phyloP scores from a whole-genome alignment of 148 eudicot genomes.

The Diospyros kaki region DNA sequence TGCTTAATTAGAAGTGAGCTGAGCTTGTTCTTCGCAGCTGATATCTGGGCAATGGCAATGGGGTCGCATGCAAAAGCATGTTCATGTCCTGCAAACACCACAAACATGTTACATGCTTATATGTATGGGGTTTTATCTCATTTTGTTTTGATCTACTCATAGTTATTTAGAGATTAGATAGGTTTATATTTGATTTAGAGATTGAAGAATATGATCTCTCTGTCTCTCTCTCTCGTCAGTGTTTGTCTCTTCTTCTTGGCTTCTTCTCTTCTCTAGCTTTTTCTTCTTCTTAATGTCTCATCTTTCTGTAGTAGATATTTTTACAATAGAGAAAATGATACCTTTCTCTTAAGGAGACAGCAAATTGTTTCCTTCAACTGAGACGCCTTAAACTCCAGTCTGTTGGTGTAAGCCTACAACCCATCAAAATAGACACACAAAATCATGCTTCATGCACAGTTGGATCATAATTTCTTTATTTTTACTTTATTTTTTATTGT shows the following conservation, averaged over 20 bases:
- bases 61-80: background rate
- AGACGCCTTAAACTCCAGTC: constrained; percentile 23
- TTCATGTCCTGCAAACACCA: background rate
- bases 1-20: background rate
- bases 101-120: too few species aligned
- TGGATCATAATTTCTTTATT: background rate
- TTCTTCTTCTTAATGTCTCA: too few species aligned
- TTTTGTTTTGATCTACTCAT: too few species aligned
- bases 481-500: too few species aligned
- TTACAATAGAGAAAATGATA: background rate
- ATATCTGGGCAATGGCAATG: background rate
- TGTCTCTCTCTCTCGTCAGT: too few species aligned
- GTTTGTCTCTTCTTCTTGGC: too few species aligned
- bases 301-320: background rate
- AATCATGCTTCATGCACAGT: background rate
- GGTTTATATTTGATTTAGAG: too few species aligned
- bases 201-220: too few species aligned
- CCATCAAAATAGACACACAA: background rate
- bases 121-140: too few species aligned
- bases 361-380: constrained; percentile 22
- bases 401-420: constrained; percentile 33
- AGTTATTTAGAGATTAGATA: too few species aligned
- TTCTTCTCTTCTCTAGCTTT: too few species aligned
- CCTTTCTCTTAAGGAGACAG: constrained; percentile 30
- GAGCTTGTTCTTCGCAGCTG: constrained; percentile 3